These are phyloP conservation scores for Limonium bicolor DNA, from an alignment of 148 eudicot genomes.

Conservation along the genomic window DNA sequence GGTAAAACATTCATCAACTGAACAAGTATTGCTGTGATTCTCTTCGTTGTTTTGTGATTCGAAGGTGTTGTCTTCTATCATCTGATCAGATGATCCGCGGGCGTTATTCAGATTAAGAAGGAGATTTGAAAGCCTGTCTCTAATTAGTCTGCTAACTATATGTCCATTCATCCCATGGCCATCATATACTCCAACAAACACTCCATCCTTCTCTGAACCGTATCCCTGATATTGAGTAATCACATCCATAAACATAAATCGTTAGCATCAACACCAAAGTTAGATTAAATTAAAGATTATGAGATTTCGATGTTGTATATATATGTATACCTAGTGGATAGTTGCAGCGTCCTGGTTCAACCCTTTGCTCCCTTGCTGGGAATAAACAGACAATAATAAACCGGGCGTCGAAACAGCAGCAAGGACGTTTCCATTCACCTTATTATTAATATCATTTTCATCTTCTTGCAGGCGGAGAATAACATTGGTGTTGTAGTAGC, in stretches of 20 bases:
- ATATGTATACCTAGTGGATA: constrained; percentile 38
- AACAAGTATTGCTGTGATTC: constrained; percentile 1
- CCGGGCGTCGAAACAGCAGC: too few relatives aligned
- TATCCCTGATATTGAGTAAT: constrained; percentile 28
- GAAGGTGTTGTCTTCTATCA: too few relatives aligned
- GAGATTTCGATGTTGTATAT: too few relatives aligned
- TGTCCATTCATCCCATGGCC: constrained; percentile 80
- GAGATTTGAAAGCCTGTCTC: constrained; percentile 44
- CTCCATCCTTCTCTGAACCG: constrained; percentile 43
- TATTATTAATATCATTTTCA: too few relatives aligned
- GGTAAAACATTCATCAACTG: constrained; percentile 38
- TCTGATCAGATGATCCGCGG: neutral
- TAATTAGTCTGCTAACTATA: constrained; percentile 48
- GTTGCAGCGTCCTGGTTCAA: constrained; percentile 75
- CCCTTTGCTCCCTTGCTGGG: constrained; percentile 42
- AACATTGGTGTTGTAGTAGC: too few relatives aligned
- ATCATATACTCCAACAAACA: constrained; percentile 61
- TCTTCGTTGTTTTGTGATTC: constrained; percentile 8
- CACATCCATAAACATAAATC: neutral
- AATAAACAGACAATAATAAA: neutral
- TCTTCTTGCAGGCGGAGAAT: too few relatives aligned
- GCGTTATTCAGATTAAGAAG: constrained; percentile 30
- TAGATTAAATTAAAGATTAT: neutral
- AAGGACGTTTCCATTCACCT: too few relatives aligned
- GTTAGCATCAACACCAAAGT: neutral